Conservation (phyloP, 1,284 basidiomycete genomes). For the Farysia itapuensis region DNA sequence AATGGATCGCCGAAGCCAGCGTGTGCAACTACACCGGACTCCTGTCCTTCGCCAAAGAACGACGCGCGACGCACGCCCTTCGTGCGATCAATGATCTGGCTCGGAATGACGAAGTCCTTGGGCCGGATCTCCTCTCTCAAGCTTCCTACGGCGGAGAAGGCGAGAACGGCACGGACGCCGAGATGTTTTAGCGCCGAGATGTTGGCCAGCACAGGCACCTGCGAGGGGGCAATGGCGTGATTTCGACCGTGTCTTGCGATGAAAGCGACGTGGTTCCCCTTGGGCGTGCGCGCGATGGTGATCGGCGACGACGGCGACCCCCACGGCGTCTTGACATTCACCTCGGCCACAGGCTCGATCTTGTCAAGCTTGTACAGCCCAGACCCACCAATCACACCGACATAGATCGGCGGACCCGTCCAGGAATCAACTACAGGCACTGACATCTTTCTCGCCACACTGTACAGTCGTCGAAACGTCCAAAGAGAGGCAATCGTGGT, state of each 20-base stretch:
- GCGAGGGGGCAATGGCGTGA: slow-evolving; percentile 65
- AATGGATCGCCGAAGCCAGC: slow-evolving; percentile 82
- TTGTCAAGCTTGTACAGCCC: slow-evolving; percentile 58
- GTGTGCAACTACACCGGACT: slow-evolving; percentile 76
- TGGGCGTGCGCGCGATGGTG: slow-evolving; percentile 78
- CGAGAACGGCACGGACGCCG: slow-evolving; percentile 83
- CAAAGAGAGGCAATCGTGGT: too few relatives aligned
- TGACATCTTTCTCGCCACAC: neutral
- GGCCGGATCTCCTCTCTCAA: slow-evolving; percentile 81
- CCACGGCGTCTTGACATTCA: slow-evolving; percentile 72
- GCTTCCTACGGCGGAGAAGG: slow-evolving; percentile 95
- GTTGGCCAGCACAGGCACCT: slow-evolving; percentile 77
- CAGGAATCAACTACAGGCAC: slow-evolving; percentile 16
- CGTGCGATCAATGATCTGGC: slow-evolving; percentile 94
- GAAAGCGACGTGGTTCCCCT: slow-evolving; percentile 79
- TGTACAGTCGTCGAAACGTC: too few relatives aligned
- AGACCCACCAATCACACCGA: slow-evolving; percentile 57
- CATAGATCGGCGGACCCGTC: slow-evolving; percentile 36
- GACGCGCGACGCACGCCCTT: slow-evolving; percentile 83
- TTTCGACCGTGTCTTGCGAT: slow-evolving; percentile 82
- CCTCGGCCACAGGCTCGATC: slow-evolving; percentile 47
- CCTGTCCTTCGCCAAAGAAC: slow-evolving; percentile 78
- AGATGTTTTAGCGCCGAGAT: slow-evolving; percentile 91
- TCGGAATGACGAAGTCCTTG: slow-evolving; percentile 81
- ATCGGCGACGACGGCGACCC: slow-evolving; percentile 88